These are phyloP conservation scores for Dactylellina cionopaga DNA, from an alignment of 2,329 filamentous ascomycete genomes.

Conservation along the genomic window DNA sequence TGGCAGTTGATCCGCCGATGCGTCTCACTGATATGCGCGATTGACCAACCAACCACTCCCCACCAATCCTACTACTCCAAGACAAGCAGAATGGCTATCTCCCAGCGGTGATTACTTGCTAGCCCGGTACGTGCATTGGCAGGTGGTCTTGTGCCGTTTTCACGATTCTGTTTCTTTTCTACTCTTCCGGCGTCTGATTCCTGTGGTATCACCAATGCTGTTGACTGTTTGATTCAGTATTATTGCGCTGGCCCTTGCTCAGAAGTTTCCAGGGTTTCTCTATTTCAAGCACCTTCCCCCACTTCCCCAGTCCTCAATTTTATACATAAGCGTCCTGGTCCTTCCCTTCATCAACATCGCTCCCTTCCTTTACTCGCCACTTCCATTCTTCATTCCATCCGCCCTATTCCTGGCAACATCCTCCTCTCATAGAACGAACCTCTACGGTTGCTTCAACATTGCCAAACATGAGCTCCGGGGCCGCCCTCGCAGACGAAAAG, in stretches of 20 bases:
- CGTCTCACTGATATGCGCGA: conserved; percentile 24
- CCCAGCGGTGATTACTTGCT: neutral
- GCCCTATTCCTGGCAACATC: conserved; percentile 13
- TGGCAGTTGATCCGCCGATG: conserved; percentile 27
- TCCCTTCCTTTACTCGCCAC: conserved; percentile 23
- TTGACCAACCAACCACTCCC: conserved; percentile 1
- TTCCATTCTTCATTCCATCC: neutral
- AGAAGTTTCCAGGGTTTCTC: conserved; percentile 31
- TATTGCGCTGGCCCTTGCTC: conserved; percentile 31
- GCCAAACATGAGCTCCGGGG: conserved; percentile 33
- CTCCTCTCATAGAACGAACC: neutral
- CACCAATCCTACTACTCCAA: neutral
- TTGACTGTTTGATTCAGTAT: neutral
- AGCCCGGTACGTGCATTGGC: conserved; percentile 10
- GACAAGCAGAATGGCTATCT: too few relatives aligned
- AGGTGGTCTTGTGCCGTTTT: conserved; percentile 36
- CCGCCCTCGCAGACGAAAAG: conserved; percentile 31
- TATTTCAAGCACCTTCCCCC: conserved; percentile 38
- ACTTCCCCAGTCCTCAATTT: conserved; percentile 27
- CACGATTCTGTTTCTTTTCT: conserved; percentile 8
- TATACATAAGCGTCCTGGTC: conserved; percentile 44
- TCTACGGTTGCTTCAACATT: conserved; percentile 1
- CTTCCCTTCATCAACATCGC: conserved; percentile 18
- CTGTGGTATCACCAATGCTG: conserved; percentile 1
- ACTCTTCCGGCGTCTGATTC: conserved; percentile 10